A percentile compares a stretch with the other conserved stretches of the same genome.
phyloP scores from a whole-genome alignment of 1,284 basidiomycete genomes.

The Fomitopsis schrenkii region DNA sequence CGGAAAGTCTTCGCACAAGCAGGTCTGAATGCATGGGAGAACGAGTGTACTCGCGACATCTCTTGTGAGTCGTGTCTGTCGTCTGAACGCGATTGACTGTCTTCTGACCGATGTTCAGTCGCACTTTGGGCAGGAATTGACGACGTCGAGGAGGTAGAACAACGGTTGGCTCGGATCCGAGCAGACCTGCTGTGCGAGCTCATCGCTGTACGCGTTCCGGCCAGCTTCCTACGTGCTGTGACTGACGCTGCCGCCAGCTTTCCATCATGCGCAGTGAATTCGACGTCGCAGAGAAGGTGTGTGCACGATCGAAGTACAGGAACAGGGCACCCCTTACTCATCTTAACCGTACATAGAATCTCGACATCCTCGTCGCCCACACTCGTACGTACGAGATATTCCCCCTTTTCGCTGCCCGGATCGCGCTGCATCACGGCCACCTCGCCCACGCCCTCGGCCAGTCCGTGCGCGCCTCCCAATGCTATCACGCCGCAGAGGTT shows the following conservation, averaged over 20 bases:
- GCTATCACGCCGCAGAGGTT: constrained; percentile 56
- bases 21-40: constrained; percentile 51
- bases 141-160: constrained; percentile 47
- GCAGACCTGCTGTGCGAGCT: constrained; percentile 70
- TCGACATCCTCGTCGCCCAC: constrained; percentile 55
- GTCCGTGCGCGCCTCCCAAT: constrained; percentile 46
- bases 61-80: constrained; percentile 17
- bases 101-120: constrained; percentile 18
- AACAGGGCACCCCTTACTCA: not conserved
- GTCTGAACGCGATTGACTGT: not conserved
- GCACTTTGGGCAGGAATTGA: constrained; percentile 47
- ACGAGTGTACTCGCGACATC: constrained; percentile 38
- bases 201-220: constrained; percentile 41
- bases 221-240: not conserved
- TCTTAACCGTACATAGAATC: constrained; percentile 32
- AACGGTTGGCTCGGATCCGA: constrained; percentile 54
- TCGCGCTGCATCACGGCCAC: constrained; percentile 66
- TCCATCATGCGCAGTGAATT: constrained; percentile 66
- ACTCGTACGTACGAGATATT: constrained; percentile 56
- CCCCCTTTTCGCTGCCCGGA: constrained; percentile 49
- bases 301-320: constrained; percentile 1
- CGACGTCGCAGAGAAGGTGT: constrained; percentile 48
- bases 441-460: constrained; percentile 58
- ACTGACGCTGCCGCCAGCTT: constrained; percentile 35
- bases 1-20: constrained; percentile 63